phyloP scores from a whole-genome alignment of 2,329 filamentous ascomycete genomes.

The Chaetomium globosum region DNA sequence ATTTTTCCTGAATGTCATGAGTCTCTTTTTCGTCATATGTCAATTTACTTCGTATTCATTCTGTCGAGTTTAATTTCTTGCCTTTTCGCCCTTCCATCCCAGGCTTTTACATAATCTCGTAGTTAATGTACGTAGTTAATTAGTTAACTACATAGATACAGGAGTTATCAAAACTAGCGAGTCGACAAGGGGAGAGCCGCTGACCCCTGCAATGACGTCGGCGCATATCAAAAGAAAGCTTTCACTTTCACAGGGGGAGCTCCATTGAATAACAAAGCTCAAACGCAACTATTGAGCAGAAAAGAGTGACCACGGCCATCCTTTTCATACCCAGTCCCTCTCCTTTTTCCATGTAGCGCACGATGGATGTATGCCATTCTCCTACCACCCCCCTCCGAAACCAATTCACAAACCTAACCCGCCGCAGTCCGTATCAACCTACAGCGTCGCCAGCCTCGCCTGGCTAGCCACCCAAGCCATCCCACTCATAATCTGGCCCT shows the following conservation, averaged over 20 bases:
- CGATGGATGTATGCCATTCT: constrained; percentile 12
- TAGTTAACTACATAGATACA: no score
- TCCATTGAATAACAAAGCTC: neutral
- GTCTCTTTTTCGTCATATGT: neutral
- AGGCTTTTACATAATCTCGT: neutral
- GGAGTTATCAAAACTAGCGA: no score
- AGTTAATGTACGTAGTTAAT: neutral
- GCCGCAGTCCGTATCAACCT: constrained; percentile 52
- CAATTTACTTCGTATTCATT: neutral
- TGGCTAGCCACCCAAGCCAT: constrained; percentile 55
- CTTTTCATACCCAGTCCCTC: neutral
- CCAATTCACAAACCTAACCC: neutral
- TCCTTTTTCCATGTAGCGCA: neutral
- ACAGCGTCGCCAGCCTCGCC: constrained; percentile 55
- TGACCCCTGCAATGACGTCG: neutral
- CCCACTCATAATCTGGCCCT: constrained; percentile 53
- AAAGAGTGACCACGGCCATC: neutral
- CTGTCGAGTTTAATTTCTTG: neutral
- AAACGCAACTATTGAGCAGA: neutral
- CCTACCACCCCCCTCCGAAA: neutral
- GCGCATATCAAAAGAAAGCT: neutral
- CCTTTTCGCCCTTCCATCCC: neutral
- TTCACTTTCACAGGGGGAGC: neutral
- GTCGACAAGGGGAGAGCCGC: neutral
- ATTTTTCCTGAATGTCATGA: no score